A percentile compares a stretch with the other conserved stretches of the same genome.
Evolutionary conservation across 2,329 filamentous ascomycete species (phyloP).

Genomic region (Akanthomyces uredinophilus): DNA sequence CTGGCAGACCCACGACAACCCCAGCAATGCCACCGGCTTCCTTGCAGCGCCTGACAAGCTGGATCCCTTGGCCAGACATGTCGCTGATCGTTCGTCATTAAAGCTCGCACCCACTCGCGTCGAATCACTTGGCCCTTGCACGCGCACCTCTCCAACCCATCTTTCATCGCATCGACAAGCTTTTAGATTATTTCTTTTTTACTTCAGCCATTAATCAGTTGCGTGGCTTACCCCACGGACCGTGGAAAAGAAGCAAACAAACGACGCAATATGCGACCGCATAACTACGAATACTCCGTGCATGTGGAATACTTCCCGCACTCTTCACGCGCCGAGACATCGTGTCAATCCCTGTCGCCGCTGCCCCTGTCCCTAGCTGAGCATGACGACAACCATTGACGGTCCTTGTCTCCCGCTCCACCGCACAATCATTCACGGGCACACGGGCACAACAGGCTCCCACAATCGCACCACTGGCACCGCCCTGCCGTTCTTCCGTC

Average conservation of each 20-base stretch:
- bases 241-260: neutral
- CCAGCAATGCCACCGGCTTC: neutral
- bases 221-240: neutral
- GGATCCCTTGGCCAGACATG: neutral
- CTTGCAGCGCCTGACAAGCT: neutral
- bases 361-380: slow-evolving; percentile 2
- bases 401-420: neutral
- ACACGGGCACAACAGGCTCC: neutral
- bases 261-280: neutral
- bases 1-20: neutral
- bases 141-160: neutral
- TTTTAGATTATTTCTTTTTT: neutral
- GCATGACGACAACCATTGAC: slow-evolving; percentile 2
- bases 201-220: neutral
- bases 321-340: neutral
- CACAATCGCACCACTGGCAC: neutral
- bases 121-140: neutral
- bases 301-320: neutral
- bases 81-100: slow-evolving; percentile 1
- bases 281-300: too few species aligned
- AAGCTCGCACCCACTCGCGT: neutral
- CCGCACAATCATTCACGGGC: neutral
- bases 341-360: neutral
- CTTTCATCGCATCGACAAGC: neutral
- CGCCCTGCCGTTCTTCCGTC: neutral